phyloP scores from a whole-genome alignment of 179 eudicot species.

The Beta macrorhiza region DNA sequence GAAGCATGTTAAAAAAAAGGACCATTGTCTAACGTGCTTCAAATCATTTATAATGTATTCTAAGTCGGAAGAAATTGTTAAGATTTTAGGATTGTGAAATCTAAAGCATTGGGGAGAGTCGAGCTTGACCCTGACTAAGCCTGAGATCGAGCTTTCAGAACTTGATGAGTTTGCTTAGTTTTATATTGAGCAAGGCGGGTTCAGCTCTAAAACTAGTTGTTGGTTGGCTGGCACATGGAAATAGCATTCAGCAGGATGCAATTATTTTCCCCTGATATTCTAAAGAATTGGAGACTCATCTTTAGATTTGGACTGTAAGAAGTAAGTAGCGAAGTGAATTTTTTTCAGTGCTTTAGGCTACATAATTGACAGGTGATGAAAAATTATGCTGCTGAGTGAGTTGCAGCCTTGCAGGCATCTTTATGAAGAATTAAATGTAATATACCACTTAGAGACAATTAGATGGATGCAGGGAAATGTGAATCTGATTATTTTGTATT shows the following conservation, averaged over 20 bases:
- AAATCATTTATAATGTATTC: no score
- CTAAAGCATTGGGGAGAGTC: background rate
- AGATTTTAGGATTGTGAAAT: no score
- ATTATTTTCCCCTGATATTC: background rate
- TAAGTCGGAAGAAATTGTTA: no score
- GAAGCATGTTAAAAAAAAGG: background rate
- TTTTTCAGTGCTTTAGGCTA: background rate
- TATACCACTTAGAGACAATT: background rate
- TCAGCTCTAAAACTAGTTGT: background rate
- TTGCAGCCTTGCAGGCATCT: slow-evolving; percentile 1
- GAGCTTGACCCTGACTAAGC: background rate
- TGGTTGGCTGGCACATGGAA: background rate
- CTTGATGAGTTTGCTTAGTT: background rate
- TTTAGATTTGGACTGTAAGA: background rate
- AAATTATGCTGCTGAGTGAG: background rate
- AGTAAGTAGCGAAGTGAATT: background rate
- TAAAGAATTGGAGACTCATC: background rate
- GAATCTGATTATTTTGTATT: background rate
- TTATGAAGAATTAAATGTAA: slow-evolving; percentile 4
- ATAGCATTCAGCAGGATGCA: background rate
- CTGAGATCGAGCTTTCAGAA: background rate
- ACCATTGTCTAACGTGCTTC: no score
- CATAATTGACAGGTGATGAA: slow-evolving; percentile 8
- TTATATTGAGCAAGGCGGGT: background rate
- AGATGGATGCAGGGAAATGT: background rate